Evolutionary conservation across 306 rosid species (phyloP).

Genomic region (cucumber (Cucumis sativus)): Cucumber_9930_V3 NC_026659.2:29700001-29700500

Average conservation of each 20-base stretch:
- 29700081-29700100: slow-evolving; percentile 44
- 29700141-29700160: slow-evolving; percentile 34
- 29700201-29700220: slow-evolving; percentile 70
- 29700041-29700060: slow-evolving; percentile 64
- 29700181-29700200: slow-evolving; percentile 59
- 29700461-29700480: slow-evolving; percentile 67
- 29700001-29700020: slow-evolving; percentile 15
- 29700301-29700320: slow-evolving; percentile 62
- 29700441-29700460: slow-evolving; percentile 68
- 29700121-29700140: slow-evolving; percentile 52
- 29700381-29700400: slow-evolving; percentile 62
- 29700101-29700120: slow-evolving; percentile 36
- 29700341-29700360: slow-evolving; percentile 75
- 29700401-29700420: slow-evolving; percentile 79
- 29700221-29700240: slow-evolving; percentile 70
- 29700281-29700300: slow-evolving; percentile 80
- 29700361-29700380: slow-evolving; percentile 51
- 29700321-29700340: slow-evolving; percentile 77
- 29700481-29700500: slow-evolving; percentile 36
- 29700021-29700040: slow-evolving; percentile 50
- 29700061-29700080: slow-evolving; percentile 54
- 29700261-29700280: slow-evolving; percentile 49
- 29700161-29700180: slow-evolving; percentile 61
- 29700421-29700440: slow-evolving; percentile 54
- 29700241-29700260: slow-evolving; percentile 53